Conservation (phyloP, 345 rosid species). For the Sapria himalayana region DNA sequence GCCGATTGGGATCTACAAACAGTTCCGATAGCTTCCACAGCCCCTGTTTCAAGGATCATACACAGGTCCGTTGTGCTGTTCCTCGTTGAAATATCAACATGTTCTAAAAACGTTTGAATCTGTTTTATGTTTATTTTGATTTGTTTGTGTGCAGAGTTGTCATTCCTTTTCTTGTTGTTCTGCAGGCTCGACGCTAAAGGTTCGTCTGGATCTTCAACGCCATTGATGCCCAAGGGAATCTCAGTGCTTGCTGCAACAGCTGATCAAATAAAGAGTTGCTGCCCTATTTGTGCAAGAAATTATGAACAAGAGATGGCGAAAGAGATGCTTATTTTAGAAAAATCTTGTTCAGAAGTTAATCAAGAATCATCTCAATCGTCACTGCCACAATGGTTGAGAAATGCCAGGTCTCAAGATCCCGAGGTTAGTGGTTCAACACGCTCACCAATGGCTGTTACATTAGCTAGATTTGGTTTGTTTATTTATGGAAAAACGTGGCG, state of each 20-base stretch:
- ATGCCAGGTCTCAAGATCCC: slow-evolving; percentile 29
- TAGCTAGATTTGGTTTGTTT: too few species aligned
- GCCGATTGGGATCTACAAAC: slow-evolving; percentile 92
- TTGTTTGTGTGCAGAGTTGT: not conserved
- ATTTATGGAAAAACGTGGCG: too few species aligned
- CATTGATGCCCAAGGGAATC: slow-evolving; percentile 30
- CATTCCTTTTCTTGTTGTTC: slow-evolving; percentile 2
- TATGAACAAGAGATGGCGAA: slow-evolving; percentile 46
- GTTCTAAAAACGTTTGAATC: too few species aligned
- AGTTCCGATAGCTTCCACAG: slow-evolving; percentile 54
- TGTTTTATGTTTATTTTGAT: not conserved
- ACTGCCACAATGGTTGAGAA: slow-evolving; percentile 63
- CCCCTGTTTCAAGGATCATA: slow-evolving; percentile 32
- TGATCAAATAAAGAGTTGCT: slow-evolving; percentile 24
- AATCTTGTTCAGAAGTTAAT: slow-evolving; percentile 20
- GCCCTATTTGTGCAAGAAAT: slow-evolving; percentile 43
- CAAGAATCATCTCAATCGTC: slow-evolving; percentile 21
- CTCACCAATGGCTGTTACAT: too few species aligned
- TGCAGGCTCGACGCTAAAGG: slow-evolving; percentile 37
- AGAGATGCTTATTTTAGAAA: slow-evolving; percentile 18
- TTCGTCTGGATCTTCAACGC: slow-evolving; percentile 34
- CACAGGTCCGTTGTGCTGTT: slow-evolving; percentile 27
- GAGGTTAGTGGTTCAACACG: too few species aligned
- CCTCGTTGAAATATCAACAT: not conserved
- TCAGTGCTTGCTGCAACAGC: slow-evolving; percentile 13